Evolutionary conservation across 805 yeast genomes (phyloP).

Genomic region (Saturnispora ahearnii): DNA sequence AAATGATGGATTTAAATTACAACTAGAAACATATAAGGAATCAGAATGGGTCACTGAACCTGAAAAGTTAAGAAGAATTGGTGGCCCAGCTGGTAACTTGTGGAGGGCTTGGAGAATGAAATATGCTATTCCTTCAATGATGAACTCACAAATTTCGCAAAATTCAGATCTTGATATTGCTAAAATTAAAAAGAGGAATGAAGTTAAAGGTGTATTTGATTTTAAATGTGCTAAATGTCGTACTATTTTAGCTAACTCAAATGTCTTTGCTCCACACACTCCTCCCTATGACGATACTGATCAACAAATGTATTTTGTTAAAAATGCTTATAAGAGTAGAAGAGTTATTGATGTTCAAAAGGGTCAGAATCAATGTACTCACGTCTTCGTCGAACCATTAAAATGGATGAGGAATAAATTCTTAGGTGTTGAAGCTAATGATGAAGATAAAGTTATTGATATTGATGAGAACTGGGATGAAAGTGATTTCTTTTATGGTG

Average conservation of each 20-base stretch:
- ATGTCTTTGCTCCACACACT: conserved; percentile 53
- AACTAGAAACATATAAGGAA: conserved; percentile 53
- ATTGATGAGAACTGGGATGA: conserved; percentile 9
- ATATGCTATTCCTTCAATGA: conserved; percentile 15
- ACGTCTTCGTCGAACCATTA: conserved; percentile 80
- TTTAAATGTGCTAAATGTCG: conserved; percentile 82
- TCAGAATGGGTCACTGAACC: conserved; percentile 33
- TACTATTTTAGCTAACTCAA: conserved; percentile 52
- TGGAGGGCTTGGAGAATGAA: conserved; percentile 17
- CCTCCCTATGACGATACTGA: conserved; percentile 54
- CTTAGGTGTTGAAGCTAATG: conserved; percentile 1
- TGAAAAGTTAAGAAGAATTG: conserved; percentile 11
- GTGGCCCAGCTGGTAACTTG: conserved; percentile 9
- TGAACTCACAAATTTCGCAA: conserved; percentile 20
- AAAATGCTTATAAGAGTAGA: conserved; percentile 51
- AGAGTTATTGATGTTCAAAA: conserved; percentile 49
- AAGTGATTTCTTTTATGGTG: conserved; percentile 44
- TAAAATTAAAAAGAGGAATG: conserved; percentile 12
- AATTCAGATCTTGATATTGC: conserved; percentile 1
- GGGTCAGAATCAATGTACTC: conserved; percentile 64
- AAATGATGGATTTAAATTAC: conserved; percentile 65
- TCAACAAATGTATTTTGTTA: conserved; percentile 56
- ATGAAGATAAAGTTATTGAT: conserved; percentile 4
- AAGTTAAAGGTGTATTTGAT: conserved; percentile 15
- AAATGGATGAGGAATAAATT: conserved; percentile 82